Base-by-base conservation (phyloP, 345 rosid genomes). In the Ceriops tagal region DNA sequence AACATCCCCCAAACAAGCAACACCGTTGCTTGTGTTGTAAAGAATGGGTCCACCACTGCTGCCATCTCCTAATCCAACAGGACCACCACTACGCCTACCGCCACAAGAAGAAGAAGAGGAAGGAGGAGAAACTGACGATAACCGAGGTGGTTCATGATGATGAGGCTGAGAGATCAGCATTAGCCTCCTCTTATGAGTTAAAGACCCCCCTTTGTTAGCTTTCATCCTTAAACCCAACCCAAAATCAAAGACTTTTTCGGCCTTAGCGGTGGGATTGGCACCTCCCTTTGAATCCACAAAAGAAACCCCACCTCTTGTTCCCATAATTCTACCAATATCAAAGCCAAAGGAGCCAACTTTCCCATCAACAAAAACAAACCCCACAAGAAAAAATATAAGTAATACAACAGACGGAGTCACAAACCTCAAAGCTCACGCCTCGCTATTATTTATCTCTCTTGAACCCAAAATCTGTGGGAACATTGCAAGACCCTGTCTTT, bases 171-270 rank as follows among this genome's bases (percentile, higher is more conserved):
- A 79, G 65, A 73, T 65, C 63, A 69, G 60, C 83, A 76, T 77
- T 66, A 74, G 28, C 49, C 39, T 19, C 24, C 77, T 71, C 77
- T 67, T 71, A 35, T 62, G 75, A 6, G 62, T 26, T 7, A 21
- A 6, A 52, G 39, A 7, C 15, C 8, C 58, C 39, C 37, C 57
- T 11, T 69, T 51, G 21, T 31, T 34, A n/a, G 61, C 58, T 70
- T 82, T 73, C 81, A 81, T 78, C 71, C 79, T 79, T 79, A 76
- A 81, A 76, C 80, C 84, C 47, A 79, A 75, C 79, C 82, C 88
- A 83, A 66, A 68, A 62, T 69, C 85, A 49, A 67, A 63, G 21
- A 58, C 72, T 47, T 43, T 43, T 18, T 43, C 15, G 49, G 49
- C 49, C 49, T 67, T 74, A 39, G 66, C 67, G 61, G 62, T 75